Evolutionary conservation across 257 asterid species (phyloP).

Genomic region (Scutellaria baicalensis): DNA sequence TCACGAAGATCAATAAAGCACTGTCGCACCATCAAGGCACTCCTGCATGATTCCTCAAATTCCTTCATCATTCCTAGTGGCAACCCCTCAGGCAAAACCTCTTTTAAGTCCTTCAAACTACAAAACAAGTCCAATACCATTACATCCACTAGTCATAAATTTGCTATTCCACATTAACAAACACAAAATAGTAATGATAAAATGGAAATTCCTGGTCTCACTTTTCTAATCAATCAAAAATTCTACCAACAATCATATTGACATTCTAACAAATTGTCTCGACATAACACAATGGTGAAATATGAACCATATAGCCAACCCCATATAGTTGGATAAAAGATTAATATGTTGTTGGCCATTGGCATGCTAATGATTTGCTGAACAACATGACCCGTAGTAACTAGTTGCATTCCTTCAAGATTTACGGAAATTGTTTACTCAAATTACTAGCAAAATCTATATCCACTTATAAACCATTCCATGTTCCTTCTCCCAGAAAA

Average conservation of each 20-base stretch:
- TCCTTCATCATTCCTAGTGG: conserved; percentile 90
- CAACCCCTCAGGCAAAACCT: conserved; percentile 76
- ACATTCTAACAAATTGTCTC: not conserved
- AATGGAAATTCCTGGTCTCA: not conserved
- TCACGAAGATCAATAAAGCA: conserved; percentile 82
- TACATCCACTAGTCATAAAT: not conserved
- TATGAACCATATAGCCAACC: not conserved
- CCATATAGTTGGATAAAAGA: not conserved
- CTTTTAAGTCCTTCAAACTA: conserved; percentile 66
- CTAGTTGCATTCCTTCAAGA: not conserved
- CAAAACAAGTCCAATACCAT: conserved; percentile 12
- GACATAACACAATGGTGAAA: not conserved
- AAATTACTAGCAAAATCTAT: not conserved
- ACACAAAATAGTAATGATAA: not conserved
- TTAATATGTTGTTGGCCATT: not conserved
- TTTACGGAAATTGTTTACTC: not conserved
- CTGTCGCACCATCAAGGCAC: conserved; percentile 79
- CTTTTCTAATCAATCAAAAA: not conserved
- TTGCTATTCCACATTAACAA: not conserved
- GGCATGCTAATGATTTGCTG: not conserved
- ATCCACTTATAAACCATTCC: not conserved
- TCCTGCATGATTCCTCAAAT: conserved; percentile 79
- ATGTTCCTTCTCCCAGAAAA: not conserved
- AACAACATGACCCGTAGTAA: too few species aligned
- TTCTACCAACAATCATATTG: not conserved